A percentile compares a stretch with the other conserved stretches of the same genome.
Evolutionary conservation across 441 rosid species (phyloP).

Genomic region (Pelargonium myrrhifolium): DNA sequence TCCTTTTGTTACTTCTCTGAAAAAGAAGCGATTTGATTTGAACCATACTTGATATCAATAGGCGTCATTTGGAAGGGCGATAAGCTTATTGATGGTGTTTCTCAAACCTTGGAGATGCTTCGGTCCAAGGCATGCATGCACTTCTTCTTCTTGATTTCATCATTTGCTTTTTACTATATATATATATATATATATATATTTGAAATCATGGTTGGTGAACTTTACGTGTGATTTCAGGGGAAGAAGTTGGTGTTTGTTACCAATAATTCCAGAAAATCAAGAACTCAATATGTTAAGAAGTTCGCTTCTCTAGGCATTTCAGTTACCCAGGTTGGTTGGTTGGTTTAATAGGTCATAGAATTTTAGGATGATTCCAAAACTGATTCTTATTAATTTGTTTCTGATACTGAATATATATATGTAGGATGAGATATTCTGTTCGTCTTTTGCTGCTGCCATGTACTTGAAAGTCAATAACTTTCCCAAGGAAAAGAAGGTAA

Average conservation of each 20-base stretch:
- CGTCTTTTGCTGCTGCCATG: slow-evolving; percentile 92
- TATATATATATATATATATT: too few relatives aligned
- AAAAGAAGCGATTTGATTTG: background rate
- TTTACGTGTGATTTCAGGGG: slow-evolving; percentile 34
- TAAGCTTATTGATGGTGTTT: background rate
- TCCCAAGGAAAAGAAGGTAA: slow-evolving; percentile 66
- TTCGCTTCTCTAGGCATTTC: slow-evolving; percentile 53
- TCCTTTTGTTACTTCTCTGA: too few relatives aligned
- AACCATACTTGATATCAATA: slow-evolving; percentile 16
- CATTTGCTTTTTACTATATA: too few relatives aligned
- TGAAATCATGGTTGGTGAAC: background rate
- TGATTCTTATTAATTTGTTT: background rate
- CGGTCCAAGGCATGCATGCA: background rate
- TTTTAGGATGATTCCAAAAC: background rate
- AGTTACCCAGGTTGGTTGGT: slow-evolving; percentile 53
- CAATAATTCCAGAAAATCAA: slow-evolving; percentile 71
- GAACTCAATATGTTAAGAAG: slow-evolving; percentile 61
- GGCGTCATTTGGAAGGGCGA: slow-evolving; percentile 24
- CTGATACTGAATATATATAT: background rate
- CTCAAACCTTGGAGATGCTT: background rate
- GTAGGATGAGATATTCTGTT: slow-evolving; percentile 93
- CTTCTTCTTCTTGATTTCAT: too few relatives aligned
- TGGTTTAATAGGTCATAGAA: background rate
- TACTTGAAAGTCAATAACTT: slow-evolving; percentile 68
- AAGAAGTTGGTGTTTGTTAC: slow-evolving; percentile 80